These are phyloP conservation scores for Apiotrichum laibachii DNA, from an alignment of 1,284 basidiomycete species.

Conservation along the genomic window DNA sequence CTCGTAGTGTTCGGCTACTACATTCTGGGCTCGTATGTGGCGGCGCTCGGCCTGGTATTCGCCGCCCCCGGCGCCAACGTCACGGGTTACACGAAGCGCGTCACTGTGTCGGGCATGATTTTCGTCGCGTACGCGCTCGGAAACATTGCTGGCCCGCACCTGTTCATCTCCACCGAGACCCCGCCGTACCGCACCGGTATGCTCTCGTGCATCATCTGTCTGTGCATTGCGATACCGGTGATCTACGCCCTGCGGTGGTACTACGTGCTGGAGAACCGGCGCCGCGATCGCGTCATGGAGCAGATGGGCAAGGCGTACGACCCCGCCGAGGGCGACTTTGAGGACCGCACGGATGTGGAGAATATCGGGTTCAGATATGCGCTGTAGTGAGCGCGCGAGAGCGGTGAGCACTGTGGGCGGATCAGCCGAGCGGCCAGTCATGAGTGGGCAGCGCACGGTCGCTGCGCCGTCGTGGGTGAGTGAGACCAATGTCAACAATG, in stretches of 20 bases:
- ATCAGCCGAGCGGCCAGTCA: background rate
- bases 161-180: conserved; percentile 31
- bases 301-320: conserved; percentile 15
- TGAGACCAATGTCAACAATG: too few species aligned
- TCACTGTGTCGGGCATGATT: conserved; percentile 31
- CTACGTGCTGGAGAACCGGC: conserved; percentile 30
- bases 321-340: conserved; percentile 26
- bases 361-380: conserved; percentile 34
- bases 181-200: conserved; percentile 37
- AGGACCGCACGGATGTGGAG: conserved; percentile 34
- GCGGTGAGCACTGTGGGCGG: background rate
- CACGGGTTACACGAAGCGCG: conserved; percentile 36
- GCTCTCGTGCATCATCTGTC: conserved; percentile 36
- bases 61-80: conserved; percentile 37
- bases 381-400: conserved; percentile 9
- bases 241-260: conserved; percentile 24
- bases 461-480: too few species aligned
- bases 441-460: too few species aligned
- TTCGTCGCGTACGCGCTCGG: conserved; percentile 32
- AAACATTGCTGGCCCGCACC: conserved; percentile 32
- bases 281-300: conserved; percentile 22
- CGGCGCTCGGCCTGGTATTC: conserved; percentile 31
- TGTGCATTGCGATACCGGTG: conserved; percentile 25
- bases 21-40: conserved; percentile 38
- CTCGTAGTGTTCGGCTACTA: conserved; percentile 39